phyloP scores from a whole-genome alignment of 164 flowering plant genomes.

The Protea cynaroides region DNA sequence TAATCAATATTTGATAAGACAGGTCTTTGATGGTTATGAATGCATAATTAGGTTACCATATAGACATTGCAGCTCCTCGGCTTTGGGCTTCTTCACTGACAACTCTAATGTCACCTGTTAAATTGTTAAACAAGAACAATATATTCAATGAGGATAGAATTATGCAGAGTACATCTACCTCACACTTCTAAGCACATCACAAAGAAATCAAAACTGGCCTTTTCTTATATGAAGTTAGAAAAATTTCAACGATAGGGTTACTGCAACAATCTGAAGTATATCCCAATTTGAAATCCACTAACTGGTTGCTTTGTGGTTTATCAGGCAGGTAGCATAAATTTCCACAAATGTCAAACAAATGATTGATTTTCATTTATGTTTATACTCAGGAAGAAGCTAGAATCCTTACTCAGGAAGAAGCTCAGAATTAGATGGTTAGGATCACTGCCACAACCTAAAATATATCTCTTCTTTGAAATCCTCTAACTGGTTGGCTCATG shows the following conservation, averaged over 20 bases:
- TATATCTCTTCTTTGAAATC: not conserved
- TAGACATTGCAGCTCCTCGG: constrained; percentile 36
- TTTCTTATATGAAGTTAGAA: no score
- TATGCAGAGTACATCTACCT: no score
- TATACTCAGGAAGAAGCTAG: not conserved
- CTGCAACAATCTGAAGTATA: no score
- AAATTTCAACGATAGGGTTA: no score
- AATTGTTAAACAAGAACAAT: not conserved
- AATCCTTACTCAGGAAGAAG: no score
- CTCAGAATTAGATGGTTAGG: no score
- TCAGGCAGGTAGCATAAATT: not conserved
- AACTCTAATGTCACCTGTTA: constrained; percentile 72
- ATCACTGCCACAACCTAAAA: no score
- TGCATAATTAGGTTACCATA: constrained; percentile 29
- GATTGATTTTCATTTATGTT: not conserved
- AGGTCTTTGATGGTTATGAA: constrained; percentile 11
- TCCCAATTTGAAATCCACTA: no score
- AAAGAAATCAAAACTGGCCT: no score
- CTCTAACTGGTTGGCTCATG: not conserved
- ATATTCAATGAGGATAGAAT: no score
- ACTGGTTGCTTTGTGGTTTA: not conserved
- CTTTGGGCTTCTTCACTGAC: constrained; percentile 30
- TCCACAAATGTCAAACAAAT: not conserved
- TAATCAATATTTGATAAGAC: constrained; percentile 1
- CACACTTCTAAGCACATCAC: no score